A percentile compares a stretch with the other conserved stretches of the same genome.
Conservation (phyloP, 805 yeast species). For the Ogataea allantospora region DNA sequence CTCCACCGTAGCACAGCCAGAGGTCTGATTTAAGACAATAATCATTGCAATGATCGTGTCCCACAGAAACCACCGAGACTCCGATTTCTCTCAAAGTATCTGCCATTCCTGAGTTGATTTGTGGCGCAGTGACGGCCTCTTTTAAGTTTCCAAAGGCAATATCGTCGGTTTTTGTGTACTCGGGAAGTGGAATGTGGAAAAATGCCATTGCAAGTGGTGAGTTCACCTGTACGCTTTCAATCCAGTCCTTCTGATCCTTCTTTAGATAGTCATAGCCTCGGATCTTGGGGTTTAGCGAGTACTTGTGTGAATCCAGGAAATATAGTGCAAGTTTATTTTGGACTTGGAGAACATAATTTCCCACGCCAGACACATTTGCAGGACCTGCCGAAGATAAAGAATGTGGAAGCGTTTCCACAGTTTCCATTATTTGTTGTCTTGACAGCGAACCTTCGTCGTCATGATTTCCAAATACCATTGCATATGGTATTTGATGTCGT, state of each 20-base stretch:
- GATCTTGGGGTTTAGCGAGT: conserved; percentile 60
- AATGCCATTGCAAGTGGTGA: conserved; percentile 77
- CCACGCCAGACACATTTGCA: conserved; percentile 69
- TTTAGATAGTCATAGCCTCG: conserved; percentile 88
- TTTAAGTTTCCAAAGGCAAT: conserved; percentile 58
- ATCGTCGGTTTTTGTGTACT: conserved; percentile 49
- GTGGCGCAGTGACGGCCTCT: conserved; percentile 82
- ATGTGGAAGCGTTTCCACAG: conserved; percentile 62
- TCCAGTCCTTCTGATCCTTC: conserved; percentile 24
- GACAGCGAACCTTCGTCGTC: conserved; percentile 81
- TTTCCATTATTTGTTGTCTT: conserved; percentile 58
- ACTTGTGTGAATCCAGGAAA: conserved; percentile 82
- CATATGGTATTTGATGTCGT: conserved; percentile 70
- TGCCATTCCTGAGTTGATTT: conserved; percentile 64
- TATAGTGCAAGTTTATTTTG: conserved; percentile 58
- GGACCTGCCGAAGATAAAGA: conserved; percentile 66
- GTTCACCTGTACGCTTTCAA: conserved; percentile 22
- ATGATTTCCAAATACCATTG: conserved; percentile 88
- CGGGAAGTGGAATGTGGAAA: conserved; percentile 93
- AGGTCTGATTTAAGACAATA: conserved; percentile 66
- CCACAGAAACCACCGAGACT: conserved; percentile 73
- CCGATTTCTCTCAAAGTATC: conserved; percentile 59
- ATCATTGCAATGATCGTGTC: conserved; percentile 96
- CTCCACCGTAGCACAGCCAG: conserved; percentile 96
- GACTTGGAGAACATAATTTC: conserved; percentile 68